Evolutionary conservation across 371 early-diverging fungal species (phyloP), one percentile per base, ranked within the genome.

Genomic region (Mucor racemosus): DNA sequence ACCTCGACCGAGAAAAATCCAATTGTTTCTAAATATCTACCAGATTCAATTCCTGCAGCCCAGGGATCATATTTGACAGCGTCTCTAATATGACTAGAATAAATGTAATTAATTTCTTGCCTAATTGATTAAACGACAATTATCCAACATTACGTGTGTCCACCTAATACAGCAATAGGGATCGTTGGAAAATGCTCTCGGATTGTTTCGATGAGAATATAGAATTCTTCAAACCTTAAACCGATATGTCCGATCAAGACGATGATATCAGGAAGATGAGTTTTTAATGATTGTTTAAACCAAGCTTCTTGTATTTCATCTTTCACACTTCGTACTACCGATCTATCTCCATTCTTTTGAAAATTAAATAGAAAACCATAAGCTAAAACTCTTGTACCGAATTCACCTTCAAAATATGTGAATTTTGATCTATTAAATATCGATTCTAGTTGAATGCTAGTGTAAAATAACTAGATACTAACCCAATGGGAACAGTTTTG

Each of bases 351-450:
- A 19, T 76, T 75, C 14, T 76, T 76, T 7, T 62, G 62, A 60
- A 86, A 88, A 68, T 86, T 79, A 74, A 70, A 87, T 21, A 87
- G 63, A 66, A 85, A 89, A 3, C 87, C 86, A 60, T 85, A 86
- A 15, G 86, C 77, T 33, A 87, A 72, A 15, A 89, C 87, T 56
- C 73, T 78, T 60, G 84, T 86, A 17, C 87, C 88, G 55, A 76
- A 81, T 66, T 81, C 73, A 56, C 86, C 86, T 55, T 74, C 67
- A 64, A 88, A 88, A 56, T 81, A 80, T 33, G 83, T 78, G 65
- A 81, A 85, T 39, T 80, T 77, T 19, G 71, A 54, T 10, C 80
- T 77, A 62, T 1, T 26, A 26, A 26, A 26, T 26, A 26, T 26
- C 26, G 3, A 26, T 26, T 26, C 3, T 26, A 26, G 26, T 3